Conservation (phyloP, 2,329 filamentous ascomycete species). For the Westerdykella ornata region DNA sequence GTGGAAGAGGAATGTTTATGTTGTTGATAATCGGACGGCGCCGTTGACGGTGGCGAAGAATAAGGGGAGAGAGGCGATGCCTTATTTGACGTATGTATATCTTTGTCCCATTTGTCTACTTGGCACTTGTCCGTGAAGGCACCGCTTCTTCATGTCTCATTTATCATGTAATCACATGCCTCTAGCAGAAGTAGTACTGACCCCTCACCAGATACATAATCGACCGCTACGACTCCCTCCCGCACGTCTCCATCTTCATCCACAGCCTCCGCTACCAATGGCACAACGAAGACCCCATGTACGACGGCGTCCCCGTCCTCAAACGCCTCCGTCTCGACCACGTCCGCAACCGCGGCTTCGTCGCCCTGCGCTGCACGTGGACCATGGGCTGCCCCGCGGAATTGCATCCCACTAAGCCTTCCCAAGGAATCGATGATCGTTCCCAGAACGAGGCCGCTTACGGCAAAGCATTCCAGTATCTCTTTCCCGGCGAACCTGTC, state of each 20-base stretch:
- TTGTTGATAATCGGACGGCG: slow-evolving; percentile 33
- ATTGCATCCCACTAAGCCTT: slow-evolving; percentile 39
- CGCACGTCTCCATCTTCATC: slow-evolving; percentile 31
- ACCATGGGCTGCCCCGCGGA: slow-evolving; percentile 45
- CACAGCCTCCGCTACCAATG: slow-evolving; percentile 36
- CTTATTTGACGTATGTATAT: slow-evolving; percentile 37
- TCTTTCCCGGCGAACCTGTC: slow-evolving; percentile 36
- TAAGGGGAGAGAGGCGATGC: slow-evolving; percentile 42
- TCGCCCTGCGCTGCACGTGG: slow-evolving; percentile 47
- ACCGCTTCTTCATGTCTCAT: background rate
- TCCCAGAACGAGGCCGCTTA: slow-evolving; percentile 35
- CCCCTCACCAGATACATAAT: slow-evolving; percentile 28
- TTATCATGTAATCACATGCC: background rate
- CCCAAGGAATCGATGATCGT: slow-evolving; percentile 26
- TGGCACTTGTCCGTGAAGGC: background rate
- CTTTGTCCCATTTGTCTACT: background rate
- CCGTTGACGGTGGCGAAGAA: slow-evolving; percentile 37
- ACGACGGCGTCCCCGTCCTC: slow-evolving; percentile 42
- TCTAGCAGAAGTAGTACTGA: background rate
- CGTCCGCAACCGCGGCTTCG: slow-evolving; percentile 43
- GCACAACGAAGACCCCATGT: slow-evolving; percentile 46
- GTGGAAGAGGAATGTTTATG: slow-evolving; percentile 34
- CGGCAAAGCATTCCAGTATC: slow-evolving; percentile 39
- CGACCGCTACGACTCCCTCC: slow-evolving; percentile 29
- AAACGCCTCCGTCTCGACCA: slow-evolving; percentile 40